These are phyloP conservation scores for Pharus latifolius DNA, from an alignment of 176 grass and related monocot genomes.

Conservation along the genomic window DNA sequence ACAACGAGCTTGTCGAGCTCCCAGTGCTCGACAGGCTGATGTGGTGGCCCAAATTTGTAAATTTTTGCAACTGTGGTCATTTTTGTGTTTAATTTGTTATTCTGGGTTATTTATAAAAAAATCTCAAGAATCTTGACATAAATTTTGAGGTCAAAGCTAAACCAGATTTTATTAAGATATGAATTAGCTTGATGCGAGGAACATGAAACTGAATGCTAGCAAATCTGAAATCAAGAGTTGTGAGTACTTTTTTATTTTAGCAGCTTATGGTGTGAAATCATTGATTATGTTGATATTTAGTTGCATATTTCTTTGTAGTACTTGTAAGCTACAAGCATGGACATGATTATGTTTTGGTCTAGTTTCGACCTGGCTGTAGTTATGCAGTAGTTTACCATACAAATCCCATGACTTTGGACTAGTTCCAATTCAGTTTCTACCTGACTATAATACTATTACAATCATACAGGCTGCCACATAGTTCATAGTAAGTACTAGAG, in stretches of 20 bases:
- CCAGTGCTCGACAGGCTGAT: too few relatives aligned
- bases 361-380: neutral
- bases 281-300: neutral
- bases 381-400: neutral
- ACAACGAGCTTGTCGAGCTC: too few relatives aligned
- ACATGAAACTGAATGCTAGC: too few relatives aligned
- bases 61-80: too few relatives aligned
- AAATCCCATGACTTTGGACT: neutral
- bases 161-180: too few relatives aligned
- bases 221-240: constrained; percentile 99
- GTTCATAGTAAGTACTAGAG: neutral
- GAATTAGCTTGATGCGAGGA: too few relatives aligned
- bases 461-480: neutral
- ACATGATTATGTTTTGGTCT: neutral
- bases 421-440: neutral
- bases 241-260: constrained; percentile 29
- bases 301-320: neutral
- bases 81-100: too few relatives aligned
- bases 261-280: neutral
- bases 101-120: too few relatives aligned
- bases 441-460: neutral
- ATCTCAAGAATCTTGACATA: too few relatives aligned
- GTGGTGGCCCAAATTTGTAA: too few relatives aligned
- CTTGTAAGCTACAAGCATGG: neutral
- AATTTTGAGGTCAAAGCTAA: too few relatives aligned